Percentiles rank a stretch among this genome's conserved stretches.
These are phyloP conservation scores for Cladorrhinum samala DNA, from an alignment of 495 filamentous ascomycete genomes.

Conservation along the genomic window DNA sequence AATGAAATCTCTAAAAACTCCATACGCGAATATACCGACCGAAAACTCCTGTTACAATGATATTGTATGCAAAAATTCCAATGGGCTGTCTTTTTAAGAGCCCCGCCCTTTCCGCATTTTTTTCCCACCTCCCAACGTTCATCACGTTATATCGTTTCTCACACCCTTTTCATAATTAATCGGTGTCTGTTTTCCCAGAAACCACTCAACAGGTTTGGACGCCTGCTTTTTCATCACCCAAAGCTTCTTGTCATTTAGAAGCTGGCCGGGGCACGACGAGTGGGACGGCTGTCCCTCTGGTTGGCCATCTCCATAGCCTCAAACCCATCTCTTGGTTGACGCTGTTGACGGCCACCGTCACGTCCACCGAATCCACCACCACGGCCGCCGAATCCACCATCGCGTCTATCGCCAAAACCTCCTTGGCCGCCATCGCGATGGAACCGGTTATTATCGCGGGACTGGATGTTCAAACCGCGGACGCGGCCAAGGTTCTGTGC, in stretches of 20 bases:
- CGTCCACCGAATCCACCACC: conserved; percentile 15
- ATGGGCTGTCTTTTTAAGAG: not conserved
- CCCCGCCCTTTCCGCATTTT: not conserved
- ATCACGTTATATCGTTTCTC: too few species aligned
- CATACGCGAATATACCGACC: not conserved
- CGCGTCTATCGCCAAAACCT: conserved; percentile 3
- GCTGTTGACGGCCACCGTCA: conserved; percentile 1
- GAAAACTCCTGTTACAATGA: not conserved
- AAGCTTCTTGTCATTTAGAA: not conserved
- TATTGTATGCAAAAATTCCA: not conserved
- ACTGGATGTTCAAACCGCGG: conserved; percentile 37
- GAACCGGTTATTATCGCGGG: not conserved
- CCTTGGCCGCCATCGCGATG: conserved; percentile 6
- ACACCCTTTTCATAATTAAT: too few species aligned
- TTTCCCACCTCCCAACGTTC: not conserved
- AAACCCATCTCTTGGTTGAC: conserved; percentile 1
- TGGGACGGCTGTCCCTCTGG: not conserved
- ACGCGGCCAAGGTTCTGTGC: conserved; percentile 44
- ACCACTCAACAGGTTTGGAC: too few species aligned
- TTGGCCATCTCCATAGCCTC: conserved; percentile 9
- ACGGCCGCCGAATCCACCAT: conserved; percentile 8
- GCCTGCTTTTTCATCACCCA: not conserved
- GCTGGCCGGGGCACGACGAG: not conserved
- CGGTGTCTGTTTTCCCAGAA: too few species aligned
- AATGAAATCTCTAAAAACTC: not conserved